phyloP scores from a whole-genome alignment of 78 protist species.

The Parvularia atlantis region DNA sequence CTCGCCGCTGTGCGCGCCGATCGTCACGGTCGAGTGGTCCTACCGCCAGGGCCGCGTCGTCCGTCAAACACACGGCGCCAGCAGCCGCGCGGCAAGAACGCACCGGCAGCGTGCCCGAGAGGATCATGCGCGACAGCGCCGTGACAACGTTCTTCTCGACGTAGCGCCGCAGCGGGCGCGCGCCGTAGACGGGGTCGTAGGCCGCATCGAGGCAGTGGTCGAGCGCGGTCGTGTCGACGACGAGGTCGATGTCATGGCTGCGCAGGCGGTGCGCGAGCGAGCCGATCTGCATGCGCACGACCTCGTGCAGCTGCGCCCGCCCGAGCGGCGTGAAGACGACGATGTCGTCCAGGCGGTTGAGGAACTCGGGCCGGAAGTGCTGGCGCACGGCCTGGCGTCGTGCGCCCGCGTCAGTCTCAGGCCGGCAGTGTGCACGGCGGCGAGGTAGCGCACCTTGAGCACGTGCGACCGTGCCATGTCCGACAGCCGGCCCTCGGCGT shows the following conservation, averaged over 20 bases:
- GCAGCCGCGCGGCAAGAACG: no score
- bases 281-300: constrained; percentile 30
- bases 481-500: no score
- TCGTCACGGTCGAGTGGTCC: no score
- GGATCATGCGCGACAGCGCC: constrained; percentile 31
- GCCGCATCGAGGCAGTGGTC: constrained; percentile 26
- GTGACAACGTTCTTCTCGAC: constrained; percentile 80
- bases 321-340: constrained; percentile 71
- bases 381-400: constrained; percentile 37
- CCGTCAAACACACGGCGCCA: no score
- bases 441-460: no score
- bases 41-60: no score
- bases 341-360: constrained; percentile 94
- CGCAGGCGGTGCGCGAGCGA: constrained; percentile 56
- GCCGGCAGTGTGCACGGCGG: no score
- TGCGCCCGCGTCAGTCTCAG: no score
- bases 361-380: constrained; percentile 90
- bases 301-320: constrained; percentile 17
- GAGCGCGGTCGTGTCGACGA: constrained; percentile 29
- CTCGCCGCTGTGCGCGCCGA: no score
- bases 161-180: constrained; percentile 86
- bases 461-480: no score
- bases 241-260: constrained; percentile 43
- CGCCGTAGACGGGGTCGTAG: constrained; percentile 82
- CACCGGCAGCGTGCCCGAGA: no score